Percentiles rank a stretch among this genome's conserved stretches.
These are phyloP conservation scores for Rutstroemia sp. DNA, from an alignment of 2,329 filamentous ascomycete genomes.

Conservation along the genomic window DNA sequence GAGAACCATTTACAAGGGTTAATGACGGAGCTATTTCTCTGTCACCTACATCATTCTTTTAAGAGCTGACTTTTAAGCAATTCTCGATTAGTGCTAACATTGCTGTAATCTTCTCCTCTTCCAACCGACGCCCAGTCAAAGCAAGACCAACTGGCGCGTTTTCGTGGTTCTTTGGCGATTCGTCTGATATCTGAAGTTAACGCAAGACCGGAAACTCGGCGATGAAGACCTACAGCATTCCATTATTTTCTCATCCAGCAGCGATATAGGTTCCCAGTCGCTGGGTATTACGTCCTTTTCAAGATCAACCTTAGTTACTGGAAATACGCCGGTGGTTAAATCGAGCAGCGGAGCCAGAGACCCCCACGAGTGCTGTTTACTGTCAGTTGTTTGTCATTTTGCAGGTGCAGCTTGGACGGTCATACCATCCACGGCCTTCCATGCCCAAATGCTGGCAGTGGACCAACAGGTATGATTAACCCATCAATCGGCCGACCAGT, in stretches of 20 bases:
- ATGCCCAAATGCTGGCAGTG: conserved; percentile 11
- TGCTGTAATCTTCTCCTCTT: background rate
- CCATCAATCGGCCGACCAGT: conserved; percentile 13
- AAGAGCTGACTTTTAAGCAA: background rate
- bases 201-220: background rate
- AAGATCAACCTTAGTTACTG: conserved; percentile 20
- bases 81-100: background rate
- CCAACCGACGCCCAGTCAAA: background rate
- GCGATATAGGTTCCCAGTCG: conserved; percentile 20
- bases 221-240: background rate
- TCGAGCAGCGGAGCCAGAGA: conserved; percentile 13
- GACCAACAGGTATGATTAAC: conserved; percentile 10
- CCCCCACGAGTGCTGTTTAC: conserved; percentile 8
- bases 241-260: background rate
- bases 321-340: conserved; percentile 22
- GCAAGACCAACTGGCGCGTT: background rate
- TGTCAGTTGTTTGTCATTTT: background rate
- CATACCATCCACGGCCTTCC: conserved; percentile 3
- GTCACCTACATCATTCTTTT: background rate
- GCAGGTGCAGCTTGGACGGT: too few species aligned
- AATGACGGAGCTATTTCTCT: background rate
- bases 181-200: background rate
- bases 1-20: background rate
- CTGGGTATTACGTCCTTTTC: conserved; percentile 17
- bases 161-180: background rate